Conservation (phyloP, 441 rosid genomes). For the Kokia cookei region DNA sequence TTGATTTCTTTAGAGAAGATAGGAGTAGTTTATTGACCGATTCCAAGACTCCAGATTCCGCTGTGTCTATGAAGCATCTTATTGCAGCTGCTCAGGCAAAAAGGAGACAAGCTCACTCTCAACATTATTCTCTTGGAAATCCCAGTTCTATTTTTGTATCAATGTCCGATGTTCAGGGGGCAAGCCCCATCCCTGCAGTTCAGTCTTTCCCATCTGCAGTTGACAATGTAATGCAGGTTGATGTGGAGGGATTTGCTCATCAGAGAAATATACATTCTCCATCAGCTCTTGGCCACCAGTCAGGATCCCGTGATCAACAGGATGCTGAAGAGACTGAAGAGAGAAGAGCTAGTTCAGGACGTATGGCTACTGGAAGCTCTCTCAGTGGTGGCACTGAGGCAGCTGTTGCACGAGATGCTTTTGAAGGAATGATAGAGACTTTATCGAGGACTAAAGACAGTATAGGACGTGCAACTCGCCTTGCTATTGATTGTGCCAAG, state of each 20-base stretch:
- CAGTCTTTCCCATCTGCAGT: conserved; percentile 40
- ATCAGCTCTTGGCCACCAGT: conserved; percentile 44
- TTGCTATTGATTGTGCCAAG: conserved; percentile 98
- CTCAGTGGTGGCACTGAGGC: conserved; percentile 96
- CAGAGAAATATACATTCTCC: conserved; percentile 42
- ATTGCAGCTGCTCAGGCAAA: conserved; percentile 99
- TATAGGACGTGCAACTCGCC: conserved; percentile 99
- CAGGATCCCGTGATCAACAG: conserved; percentile 33
- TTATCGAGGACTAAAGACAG: conserved; percentile 98
- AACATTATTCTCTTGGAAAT: conserved; percentile 43
- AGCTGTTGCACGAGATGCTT: conserved; percentile 97
- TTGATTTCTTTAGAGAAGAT: conserved; percentile 48
- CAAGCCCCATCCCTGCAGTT: conserved; percentile 53
- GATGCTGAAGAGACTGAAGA: conserved; percentile 77
- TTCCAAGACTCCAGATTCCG: conserved; percentile 62
- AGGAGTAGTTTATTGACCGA: conserved; percentile 29
- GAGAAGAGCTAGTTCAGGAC: conserved; percentile 67
- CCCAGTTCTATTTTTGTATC: conserved; percentile 36
- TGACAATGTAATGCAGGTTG: conserved; percentile 34
- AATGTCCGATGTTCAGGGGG: conserved; percentile 38
- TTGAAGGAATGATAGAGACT: conserved; percentile 99
- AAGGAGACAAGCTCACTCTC: conserved; percentile 79
- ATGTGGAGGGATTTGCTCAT: conserved; percentile 39
- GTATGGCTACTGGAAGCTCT: conserved; percentile 62
- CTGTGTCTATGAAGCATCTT: conserved; percentile 78